phyloP scores from a whole-genome alignment of 148 eudicot genomes.

The Camellia sinensis region DNA sequence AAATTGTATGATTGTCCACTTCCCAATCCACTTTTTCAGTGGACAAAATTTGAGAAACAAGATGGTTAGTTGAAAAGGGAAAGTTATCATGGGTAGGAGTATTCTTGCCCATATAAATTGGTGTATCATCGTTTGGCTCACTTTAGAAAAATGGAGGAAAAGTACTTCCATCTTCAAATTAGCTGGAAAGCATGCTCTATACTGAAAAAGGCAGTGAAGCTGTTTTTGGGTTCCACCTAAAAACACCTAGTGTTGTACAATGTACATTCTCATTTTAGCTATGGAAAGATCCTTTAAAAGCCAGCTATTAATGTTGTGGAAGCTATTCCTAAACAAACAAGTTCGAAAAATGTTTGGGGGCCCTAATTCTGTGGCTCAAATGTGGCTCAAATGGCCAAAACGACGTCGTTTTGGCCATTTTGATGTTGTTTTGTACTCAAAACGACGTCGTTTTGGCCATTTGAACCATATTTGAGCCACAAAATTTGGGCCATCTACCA shows the following conservation, averaged over 20 bases:
- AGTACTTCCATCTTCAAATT: background rate
- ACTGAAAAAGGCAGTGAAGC: background rate
- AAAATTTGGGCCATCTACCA: no score
- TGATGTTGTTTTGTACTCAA: no score
- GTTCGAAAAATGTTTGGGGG: no score
- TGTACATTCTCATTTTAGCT: background rate
- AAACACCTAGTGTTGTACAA: no score
- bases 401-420: no score
- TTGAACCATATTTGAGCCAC: no score
- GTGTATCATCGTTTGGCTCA: background rate
- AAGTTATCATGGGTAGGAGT: background rate
- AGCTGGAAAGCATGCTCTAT: conserved; percentile 19
- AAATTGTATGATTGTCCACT: background rate
- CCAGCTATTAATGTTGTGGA: conserved; percentile 7
- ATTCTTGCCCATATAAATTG: background rate
- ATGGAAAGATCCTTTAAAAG: background rate
- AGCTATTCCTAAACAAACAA: background rate
- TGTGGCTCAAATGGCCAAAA: no score
- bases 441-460: no score
- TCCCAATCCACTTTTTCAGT: background rate
- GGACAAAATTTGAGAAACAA: background rate
- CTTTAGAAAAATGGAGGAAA: background rate
- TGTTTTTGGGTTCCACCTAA: background rate
- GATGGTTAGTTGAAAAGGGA: background rate
- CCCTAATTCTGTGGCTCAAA: no score